Evolutionary conservation across 441 rosid genomes (phyloP).

Genomic region (Syzygium syzygioides): DNA sequence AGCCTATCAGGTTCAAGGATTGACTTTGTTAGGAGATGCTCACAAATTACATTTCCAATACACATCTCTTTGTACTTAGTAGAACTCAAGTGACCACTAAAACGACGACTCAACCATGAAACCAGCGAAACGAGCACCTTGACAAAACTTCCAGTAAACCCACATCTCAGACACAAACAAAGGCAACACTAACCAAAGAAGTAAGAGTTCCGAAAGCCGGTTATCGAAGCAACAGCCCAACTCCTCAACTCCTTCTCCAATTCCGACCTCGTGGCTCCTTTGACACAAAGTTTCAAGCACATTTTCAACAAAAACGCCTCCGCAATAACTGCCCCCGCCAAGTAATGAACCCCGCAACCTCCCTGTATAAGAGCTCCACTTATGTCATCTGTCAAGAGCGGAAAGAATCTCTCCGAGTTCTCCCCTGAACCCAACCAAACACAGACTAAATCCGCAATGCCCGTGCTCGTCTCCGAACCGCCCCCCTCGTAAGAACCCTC

Average conservation of each 20-base stretch:
- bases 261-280: constrained; percentile 6
- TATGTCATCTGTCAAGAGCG: constrained; percentile 25
- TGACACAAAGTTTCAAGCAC: constrained; percentile 25
- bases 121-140: background rate
- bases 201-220: constrained; percentile 28
- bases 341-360: constrained; percentile 23
- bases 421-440: constrained; percentile 31
- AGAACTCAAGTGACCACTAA: background rate
- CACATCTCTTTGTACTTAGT: background rate
- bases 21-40: background rate
- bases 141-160: background rate
- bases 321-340: constrained; percentile 36
- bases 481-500: constrained; percentile 14
- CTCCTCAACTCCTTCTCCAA: constrained; percentile 35
- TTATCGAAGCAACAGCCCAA: constrained; percentile 39
- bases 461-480: background rate
- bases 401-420: constrained; percentile 25
- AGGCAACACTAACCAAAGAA: constrained; percentile 39
- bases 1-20: background rate
- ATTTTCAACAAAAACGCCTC: constrained; percentile 46
- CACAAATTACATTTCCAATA: background rate
- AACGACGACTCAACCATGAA: background rate
- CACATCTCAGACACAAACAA: background rate
- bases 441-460: constrained; percentile 26
- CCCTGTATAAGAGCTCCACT: constrained; percentile 14